Conservation (phyloP, 768 basidiomycete species). For the Suillus weaverae region DNA sequence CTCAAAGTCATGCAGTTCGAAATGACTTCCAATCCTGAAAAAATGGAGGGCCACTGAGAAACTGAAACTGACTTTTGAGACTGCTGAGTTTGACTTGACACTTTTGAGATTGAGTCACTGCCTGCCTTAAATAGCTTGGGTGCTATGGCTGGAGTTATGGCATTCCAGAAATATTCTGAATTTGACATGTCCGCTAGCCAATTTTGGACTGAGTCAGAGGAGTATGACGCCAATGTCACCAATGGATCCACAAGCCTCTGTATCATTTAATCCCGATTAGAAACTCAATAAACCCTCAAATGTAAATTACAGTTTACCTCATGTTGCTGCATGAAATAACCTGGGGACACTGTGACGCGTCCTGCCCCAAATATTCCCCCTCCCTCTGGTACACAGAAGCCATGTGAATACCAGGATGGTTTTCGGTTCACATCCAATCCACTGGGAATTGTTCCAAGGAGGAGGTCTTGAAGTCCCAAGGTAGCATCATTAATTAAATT, state of each 20-base stretch:
- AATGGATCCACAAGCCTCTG: neutral
- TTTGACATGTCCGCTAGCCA: neutral
- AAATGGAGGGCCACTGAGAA: constrained; percentile 7
- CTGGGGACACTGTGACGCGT: neutral
- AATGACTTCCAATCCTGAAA: constrained; percentile 6
- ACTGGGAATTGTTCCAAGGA: neutral
- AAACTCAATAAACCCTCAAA: neutral
- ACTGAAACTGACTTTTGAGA: neutral
- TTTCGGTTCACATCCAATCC: neutral
- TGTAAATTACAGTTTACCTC: neutral
- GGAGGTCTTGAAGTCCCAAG: neutral
- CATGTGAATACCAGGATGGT: neutral
- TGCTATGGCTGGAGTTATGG: neutral
- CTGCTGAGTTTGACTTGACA: neutral
- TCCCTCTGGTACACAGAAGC: neutral
- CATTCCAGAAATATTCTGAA: neutral
- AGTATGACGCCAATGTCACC: neutral
- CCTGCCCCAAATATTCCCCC: neutral
- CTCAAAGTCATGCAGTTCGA: neutral
- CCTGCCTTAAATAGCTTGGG: neutral
- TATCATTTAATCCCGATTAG: neutral
- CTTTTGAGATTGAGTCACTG: neutral
- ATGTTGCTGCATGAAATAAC: neutral
- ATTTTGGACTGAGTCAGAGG: neutral
- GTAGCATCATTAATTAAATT: neutral